Conservation (phyloP, 2,329 filamentous ascomycete genomes). For the Diaporthe sp. region DNA sequence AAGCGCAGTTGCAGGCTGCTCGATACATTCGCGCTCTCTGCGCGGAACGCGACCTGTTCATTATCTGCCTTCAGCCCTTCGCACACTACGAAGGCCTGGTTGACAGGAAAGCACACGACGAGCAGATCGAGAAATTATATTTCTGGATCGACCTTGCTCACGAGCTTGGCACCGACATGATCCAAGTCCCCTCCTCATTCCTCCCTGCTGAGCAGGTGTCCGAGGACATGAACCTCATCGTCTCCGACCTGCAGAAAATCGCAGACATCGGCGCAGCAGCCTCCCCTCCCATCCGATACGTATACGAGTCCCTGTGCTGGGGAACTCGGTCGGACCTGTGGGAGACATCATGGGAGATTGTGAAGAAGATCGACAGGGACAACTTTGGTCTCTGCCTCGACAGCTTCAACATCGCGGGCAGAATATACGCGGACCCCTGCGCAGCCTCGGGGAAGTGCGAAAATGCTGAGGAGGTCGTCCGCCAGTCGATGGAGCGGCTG, state of each 20-base stretch:
- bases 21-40: conserved; percentile 67
- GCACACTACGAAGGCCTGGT: conserved; percentile 80
- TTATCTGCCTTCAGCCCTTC: conserved; percentile 81
- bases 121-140: conserved; percentile 70
- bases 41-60: conserved; percentile 55
- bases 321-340: conserved; percentile 77
- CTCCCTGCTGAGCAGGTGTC: conserved; percentile 59
- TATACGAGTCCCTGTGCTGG: conserved; percentile 80
- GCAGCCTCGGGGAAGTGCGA: conserved; percentile 59
- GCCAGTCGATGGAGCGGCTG: conserved; percentile 64
- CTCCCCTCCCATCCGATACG: conserved; percentile 70
- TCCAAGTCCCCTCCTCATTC: conserved; percentile 80
- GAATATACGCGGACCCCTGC: conserved; percentile 77
- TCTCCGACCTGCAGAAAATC: conserved; percentile 70
- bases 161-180: conserved; percentile 74
- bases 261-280: conserved; percentile 74
- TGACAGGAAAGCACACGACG: conserved; percentile 66
- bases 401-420: conserved; percentile 80
- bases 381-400: conserved; percentile 85
- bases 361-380: conserved; percentile 69
- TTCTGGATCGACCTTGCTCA: conserved; percentile 77
- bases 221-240: conserved; percentile 63
- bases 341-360: conserved; percentile 78
- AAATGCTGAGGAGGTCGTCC: conserved; percentile 66
- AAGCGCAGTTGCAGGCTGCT: conserved; percentile 62